These are phyloP conservation scores for Sideroxylon spinosum DNA, from an alignment of 179 eudicot species.

Conservation along the genomic window DNA sequence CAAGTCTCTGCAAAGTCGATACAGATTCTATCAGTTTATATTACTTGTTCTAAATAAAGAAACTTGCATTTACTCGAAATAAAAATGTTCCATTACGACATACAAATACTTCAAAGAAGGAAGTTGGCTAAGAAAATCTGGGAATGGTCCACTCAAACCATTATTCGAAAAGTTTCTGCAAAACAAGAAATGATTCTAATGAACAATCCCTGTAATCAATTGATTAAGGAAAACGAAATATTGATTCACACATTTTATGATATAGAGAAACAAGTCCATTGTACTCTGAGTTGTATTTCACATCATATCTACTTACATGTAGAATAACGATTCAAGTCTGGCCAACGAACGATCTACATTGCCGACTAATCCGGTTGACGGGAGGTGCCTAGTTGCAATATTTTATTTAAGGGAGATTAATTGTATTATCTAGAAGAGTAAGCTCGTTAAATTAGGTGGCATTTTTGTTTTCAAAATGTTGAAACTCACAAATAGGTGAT, in stretches of 20 bases:
- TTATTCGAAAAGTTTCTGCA: constrained; percentile 26
- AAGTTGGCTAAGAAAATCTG: constrained; percentile 15
- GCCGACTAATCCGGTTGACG: background rate
- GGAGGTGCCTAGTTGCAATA: background rate
- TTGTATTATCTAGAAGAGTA: background rate
- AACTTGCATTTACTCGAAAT: background rate
- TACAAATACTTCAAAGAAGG: constrained; percentile 17
- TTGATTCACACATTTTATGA: background rate
- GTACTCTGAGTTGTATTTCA: too few species aligned
- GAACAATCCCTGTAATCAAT: background rate
- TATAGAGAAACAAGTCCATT: background rate
- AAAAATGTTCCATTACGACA: background rate
- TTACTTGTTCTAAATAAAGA: background rate
- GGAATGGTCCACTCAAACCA: constrained; percentile 17
- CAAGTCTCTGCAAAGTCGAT: constrained; percentile 12
- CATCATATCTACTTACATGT: constrained; percentile 1
- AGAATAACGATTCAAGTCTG: background rate
- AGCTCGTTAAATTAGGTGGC: background rate
- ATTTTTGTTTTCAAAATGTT: background rate
- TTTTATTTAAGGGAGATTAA: background rate
- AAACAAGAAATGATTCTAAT: background rate
- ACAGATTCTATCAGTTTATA: background rate
- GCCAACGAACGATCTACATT: background rate
- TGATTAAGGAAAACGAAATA: background rate
- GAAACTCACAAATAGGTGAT: constrained; percentile 13